A percentile compares a stretch with the other conserved stretches of the same genome.
These are phyloP conservation scores for Gyrodon lividus DNA, from an alignment of 768 basidiomycete genomes.

Conservation along the genomic window DNA sequence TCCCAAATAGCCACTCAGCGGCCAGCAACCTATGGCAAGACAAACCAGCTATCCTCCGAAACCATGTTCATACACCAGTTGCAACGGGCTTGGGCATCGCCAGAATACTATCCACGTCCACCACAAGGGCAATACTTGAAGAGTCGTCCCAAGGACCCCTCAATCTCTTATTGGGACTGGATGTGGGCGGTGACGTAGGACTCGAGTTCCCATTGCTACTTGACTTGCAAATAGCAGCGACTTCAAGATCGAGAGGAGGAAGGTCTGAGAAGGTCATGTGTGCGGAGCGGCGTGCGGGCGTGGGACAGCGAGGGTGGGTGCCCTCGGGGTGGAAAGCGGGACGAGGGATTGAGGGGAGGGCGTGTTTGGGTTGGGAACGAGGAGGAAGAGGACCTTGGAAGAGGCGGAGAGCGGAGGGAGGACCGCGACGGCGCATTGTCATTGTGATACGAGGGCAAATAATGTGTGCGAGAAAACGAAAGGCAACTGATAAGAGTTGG, in stretches of 20 bases:
- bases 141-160: constrained; percentile 65
- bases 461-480: neutral
- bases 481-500: neutral
- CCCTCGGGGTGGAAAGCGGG: constrained; percentile 46
- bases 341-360: constrained; percentile 62
- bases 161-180: constrained; percentile 18
- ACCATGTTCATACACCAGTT: constrained; percentile 10
- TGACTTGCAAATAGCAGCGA: constrained; percentile 17
- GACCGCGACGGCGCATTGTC: constrained; percentile 64
- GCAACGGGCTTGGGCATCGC: constrained; percentile 47
- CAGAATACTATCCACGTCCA: constrained; percentile 50
- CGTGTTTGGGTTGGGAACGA: constrained; percentile 61
- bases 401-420: constrained; percentile 65
- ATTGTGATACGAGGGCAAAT: neutral
- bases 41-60: neutral
- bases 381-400: constrained; percentile 59
- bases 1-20: neutral
- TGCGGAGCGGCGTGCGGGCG: constrained; percentile 18
- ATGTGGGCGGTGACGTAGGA: constrained; percentile 19
- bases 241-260: constrained; percentile 23
- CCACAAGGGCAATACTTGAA: constrained; percentile 37
- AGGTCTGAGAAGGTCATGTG: constrained; percentile 19
- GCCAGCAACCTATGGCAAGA: neutral
- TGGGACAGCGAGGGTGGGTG: constrained; percentile 20
- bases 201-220: constrained; percentile 6